phyloP scores from a whole-genome alignment of 495 filamentous ascomycete genomes.

The Amphirosellinia nigrospora region DNA sequence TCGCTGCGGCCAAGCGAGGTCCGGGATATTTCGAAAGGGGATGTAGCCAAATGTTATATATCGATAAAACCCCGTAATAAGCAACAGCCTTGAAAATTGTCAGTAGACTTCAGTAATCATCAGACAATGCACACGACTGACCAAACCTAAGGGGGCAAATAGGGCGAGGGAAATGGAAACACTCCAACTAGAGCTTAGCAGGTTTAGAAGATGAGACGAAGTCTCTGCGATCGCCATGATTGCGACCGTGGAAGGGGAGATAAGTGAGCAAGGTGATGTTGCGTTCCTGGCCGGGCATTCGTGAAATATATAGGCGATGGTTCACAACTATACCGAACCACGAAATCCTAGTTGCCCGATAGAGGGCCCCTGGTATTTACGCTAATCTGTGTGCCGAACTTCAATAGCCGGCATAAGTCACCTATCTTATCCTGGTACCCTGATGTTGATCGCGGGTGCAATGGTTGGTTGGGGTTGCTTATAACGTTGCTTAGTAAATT shows the following conservation, averaged over 20 bases:
- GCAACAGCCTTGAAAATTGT: not conserved
- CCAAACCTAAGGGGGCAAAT: not conserved
- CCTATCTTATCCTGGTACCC: not conserved
- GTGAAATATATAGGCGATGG: not conserved
- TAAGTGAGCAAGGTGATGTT: not conserved
- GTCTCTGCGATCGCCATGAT: constrained; percentile 1
- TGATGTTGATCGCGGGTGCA: not conserved
- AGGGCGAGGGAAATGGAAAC: not conserved
- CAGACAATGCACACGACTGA: not conserved
- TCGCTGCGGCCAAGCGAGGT: constrained; percentile 40
- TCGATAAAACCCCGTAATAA: constrained; percentile 7
- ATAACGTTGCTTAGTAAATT: not conserved
- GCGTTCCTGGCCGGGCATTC: not conserved
- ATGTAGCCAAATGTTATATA: constrained; percentile 55
- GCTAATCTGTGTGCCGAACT: not conserved
- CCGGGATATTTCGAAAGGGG: constrained; percentile 58
- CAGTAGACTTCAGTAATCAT: not conserved
- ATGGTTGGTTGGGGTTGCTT: not conserved
- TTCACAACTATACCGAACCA: not conserved
- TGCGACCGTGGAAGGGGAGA: not conserved
- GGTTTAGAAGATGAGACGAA: not conserved
- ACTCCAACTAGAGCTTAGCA: not conserved
- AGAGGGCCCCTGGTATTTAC: not conserved
- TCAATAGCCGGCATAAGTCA: not conserved
- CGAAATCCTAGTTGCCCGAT: not conserved